Evolutionary conservation across 108 stramenopile genomes (phyloP), one percentile per base, ranked within the genome.

Genomic region (Pseudonitzschia multiseries): DNA sequence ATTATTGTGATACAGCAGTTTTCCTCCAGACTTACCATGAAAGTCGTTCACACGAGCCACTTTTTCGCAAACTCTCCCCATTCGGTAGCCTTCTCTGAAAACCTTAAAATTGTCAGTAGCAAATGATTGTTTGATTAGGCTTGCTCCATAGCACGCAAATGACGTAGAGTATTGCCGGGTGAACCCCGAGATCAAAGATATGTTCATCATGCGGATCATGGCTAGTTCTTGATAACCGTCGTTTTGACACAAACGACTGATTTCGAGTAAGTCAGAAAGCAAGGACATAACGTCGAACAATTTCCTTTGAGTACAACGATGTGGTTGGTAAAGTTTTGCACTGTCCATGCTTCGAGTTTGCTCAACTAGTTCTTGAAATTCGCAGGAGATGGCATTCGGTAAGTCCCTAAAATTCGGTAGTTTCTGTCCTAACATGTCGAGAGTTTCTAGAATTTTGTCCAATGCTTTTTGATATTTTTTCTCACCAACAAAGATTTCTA

Each of bases 181-280:
- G 29, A 56, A 66, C n/a, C 77, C 77, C n/a, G 26, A 12, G 2
- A 17, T 12, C 56, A 78, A 56, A 0, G 70, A 72, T 36, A 78
- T 29, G 28, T 71, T 69, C 77, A 78, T 78, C 77, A 78, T 78
- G 1, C 71, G 52, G n/a, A 78, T 57, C 56, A 40, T 78, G 17
- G 77, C 77, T 20, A 71, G 32, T 17, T 66, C 65, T 18, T 32
- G n/a, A 42, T 67, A 24, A 29, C 0, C 27, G 40, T 31, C 33
- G 28, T 29, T 62, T 21, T 51, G 15, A 33, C 21, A 51, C 21
- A n/a, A 50, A 67, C 54, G 24, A 33, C 60, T 63, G 13, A 67
- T 60, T 32, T 78, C 70, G 15, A 72, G 42, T 18, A 78, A 18
- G 26, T 36, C 15, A 20, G 70, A 70, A 52, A 78, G 48, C 65